Evolutionary conservation across 371 early-diverging fungal species (phyloP).

Genomic region (Homolaphlyctis polyrhiza): DNA sequence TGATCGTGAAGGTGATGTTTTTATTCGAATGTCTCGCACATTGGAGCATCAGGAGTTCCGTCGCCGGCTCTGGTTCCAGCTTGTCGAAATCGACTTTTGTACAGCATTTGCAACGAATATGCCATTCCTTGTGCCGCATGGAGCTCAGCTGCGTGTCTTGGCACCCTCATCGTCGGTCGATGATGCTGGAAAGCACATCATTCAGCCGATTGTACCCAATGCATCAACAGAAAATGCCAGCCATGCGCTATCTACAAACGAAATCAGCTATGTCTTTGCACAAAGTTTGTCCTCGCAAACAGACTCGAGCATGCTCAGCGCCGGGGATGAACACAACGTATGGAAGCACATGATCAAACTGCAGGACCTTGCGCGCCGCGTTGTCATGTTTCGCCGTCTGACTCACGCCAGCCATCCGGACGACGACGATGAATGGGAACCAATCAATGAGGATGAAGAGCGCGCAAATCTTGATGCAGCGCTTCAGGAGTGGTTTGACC

Average conservation of each 20-base stretch:
- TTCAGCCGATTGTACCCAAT: not conserved
- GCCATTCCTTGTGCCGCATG: not conserved
- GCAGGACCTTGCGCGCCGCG: constrained; percentile 2
- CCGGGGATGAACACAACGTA: not conserved
- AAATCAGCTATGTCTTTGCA: not conserved
- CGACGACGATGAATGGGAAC: not conserved
- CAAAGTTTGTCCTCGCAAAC: too few relatives aligned
- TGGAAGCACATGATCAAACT: constrained; percentile 1
- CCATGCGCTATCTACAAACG: too few relatives aligned
- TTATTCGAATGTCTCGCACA: not conserved
- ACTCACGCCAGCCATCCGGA: not conserved
- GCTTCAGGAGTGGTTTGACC: not conserved
- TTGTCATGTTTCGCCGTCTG: not conserved
- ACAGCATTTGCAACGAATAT: not conserved
- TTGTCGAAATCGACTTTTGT: not conserved
- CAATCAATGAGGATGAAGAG: not conserved
- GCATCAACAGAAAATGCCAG: not conserved
- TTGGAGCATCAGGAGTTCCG: not conserved
- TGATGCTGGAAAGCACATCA: not conserved
- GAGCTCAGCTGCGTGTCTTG: not conserved
- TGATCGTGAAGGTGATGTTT: not conserved
- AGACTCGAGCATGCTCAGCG: not conserved
- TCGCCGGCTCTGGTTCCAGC: not conserved
- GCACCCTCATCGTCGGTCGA: not conserved
- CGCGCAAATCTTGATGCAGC: not conserved